A percentile compares a stretch with the other conserved stretches of the same genome.
phyloP scores from a whole-genome alignment of 805 yeast species.

The Blastobotrys robertii region DNA sequence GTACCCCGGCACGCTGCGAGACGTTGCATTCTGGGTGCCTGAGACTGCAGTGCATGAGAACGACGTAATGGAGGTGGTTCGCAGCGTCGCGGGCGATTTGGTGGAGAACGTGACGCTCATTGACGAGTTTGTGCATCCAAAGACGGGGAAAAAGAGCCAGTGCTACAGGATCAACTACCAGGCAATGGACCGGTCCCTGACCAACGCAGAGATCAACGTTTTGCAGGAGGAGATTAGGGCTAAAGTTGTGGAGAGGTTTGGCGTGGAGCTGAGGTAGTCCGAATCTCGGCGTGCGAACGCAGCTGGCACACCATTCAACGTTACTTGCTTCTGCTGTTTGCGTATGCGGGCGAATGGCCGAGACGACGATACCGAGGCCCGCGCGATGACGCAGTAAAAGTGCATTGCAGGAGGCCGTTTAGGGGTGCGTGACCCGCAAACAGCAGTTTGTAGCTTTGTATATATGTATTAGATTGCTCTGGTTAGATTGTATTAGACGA shows the following conservation, averaged over 20 bases:
- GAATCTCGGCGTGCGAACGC: no score
- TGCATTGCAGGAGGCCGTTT: no score
- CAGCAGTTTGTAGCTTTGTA: no score
- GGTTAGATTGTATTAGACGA: no score
- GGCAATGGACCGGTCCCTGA: slow-evolving; percentile 87
- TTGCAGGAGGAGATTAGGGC: slow-evolving; percentile 58
- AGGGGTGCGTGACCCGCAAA: no score
- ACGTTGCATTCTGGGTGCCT: slow-evolving; percentile 87
- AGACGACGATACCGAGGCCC: no score
- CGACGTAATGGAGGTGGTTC: slow-evolving; percentile 88
- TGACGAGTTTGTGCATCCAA: slow-evolving; percentile 82
- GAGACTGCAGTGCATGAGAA: slow-evolving; percentile 55
- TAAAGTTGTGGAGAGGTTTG: slow-evolving; percentile 42
- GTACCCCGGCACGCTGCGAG: slow-evolving; percentile 79
- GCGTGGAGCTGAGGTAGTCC: slow-evolving; percentile 39
- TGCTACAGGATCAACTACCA: slow-evolving; percentile 90
- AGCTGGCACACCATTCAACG: no score
- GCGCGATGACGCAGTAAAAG: no score
- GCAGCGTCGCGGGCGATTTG: slow-evolving; percentile 71
- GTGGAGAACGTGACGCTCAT: slow-evolving; percentile 75
- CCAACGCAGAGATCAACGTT: slow-evolving; percentile 72
- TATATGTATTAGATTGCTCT: no score
- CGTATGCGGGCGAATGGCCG: no score
- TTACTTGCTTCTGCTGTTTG: no score
- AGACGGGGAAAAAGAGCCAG: slow-evolving; percentile 62